Evolutionary conservation across 2,329 filamentous ascomycete species (phyloP), one percentile per base, ranked within the genome.

Genomic region (Colletotrichum salicis): DNA sequence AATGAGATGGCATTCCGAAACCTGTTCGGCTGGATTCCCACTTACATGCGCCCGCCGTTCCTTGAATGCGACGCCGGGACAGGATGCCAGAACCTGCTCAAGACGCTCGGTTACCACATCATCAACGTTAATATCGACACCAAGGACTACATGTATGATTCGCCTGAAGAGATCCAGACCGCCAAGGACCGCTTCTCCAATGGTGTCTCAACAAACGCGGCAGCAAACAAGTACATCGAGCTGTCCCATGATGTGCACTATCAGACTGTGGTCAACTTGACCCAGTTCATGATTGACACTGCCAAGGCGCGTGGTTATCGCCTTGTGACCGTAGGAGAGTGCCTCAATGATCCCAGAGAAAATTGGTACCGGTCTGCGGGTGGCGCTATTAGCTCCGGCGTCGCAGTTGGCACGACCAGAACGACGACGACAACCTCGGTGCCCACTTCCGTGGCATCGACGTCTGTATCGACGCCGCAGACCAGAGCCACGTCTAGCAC

Each of bases 61-160:
- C 15, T 77, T 24, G 73, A 74, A 54, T 74, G 73, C 45, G 45
- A 67, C 41, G 31, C 51, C 11, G 68, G 37, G 24, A 70, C 72
- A 15, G 73, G 73, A 24, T 74, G 73, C 45, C 72, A 67, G 31
- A 56, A 15, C 13, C 66, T 74, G 48, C 63, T 74, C 19, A 58
- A 54, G n/a, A 84, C 29, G 15, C 77, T 89, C 31, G 87, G 86
- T 35, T 90, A 90, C 78, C 88, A 90, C 76, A 78, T 89, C 73
- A 82, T 87, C 71, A 87, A 87, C 75, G 87, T 86, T 74, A 86
- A 90, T 75, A 79, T 91, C 12, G 89, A 91, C 76, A 91, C 89
- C n/a, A 87, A 90, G 73, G 89, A 91, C 79, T 91, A 89, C 77
- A 81, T 87, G 75, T 86, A 89, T 74, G 82, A 85, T 68, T 80